Conservation (phyloP, 208 protist species). For the Leishmania tarentolae region DNA sequence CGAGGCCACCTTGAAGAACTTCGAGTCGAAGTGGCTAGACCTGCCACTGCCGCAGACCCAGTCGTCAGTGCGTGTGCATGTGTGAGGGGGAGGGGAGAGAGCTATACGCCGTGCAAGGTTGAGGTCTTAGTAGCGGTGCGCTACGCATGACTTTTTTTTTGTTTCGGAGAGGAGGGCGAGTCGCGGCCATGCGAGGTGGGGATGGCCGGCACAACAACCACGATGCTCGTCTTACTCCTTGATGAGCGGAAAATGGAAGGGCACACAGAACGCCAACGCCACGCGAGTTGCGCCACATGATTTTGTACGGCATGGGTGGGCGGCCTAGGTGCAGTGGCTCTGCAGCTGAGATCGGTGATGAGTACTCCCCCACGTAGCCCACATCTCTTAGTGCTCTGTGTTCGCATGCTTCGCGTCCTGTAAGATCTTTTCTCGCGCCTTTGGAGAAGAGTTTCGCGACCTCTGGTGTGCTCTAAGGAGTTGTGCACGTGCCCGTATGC, state of each 20-base stretch:
- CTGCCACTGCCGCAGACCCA: slow-evolving; percentile 30
- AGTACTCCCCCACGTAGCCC: background rate
- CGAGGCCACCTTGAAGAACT: slow-evolving; percentile 33
- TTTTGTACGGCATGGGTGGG: background rate
- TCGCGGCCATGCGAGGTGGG: background rate
- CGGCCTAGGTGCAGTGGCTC: background rate
- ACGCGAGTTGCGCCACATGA: too few species aligned
- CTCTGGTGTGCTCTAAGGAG: background rate
- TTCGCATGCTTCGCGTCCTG: background rate
- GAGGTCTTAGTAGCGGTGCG: background rate
- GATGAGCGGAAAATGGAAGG: background rate
- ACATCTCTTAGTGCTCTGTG: background rate
- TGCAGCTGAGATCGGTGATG: background rate
- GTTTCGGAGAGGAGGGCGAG: too few species aligned
- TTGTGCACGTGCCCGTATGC: background rate
- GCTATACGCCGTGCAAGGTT: background rate
- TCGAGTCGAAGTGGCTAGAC: slow-evolving; percentile 66
- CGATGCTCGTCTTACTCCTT: background rate
- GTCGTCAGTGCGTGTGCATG: background rate
- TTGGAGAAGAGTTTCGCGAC: background rate
- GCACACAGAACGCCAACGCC: too few species aligned
- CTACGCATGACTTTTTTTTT: background rate
- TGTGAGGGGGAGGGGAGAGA: too few species aligned
- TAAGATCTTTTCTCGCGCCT: background rate
- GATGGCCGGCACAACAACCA: background rate